phyloP scores from a whole-genome alignment of 306 rosid species.

The Citrullus colocynthis region DNA sequence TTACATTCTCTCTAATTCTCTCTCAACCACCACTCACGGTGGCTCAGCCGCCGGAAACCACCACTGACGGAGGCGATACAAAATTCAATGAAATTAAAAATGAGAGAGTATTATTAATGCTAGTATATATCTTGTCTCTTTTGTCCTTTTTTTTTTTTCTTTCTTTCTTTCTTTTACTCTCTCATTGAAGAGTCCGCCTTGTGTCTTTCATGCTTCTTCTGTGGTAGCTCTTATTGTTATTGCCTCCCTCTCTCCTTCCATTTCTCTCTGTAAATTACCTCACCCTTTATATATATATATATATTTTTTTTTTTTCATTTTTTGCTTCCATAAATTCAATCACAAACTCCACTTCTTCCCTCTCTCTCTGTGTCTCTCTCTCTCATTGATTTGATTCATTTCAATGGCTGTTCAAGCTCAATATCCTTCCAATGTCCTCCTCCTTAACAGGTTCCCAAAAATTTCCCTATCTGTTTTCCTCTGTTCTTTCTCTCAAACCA shows the following conservation, averaged over 20 bases:
- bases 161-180: conserved; percentile 2
- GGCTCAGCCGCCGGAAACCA: not conserved
- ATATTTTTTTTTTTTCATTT: not conserved
- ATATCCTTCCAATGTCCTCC: conserved; percentile 70
- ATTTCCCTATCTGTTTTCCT: not conserved
- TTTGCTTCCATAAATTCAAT: not conserved
- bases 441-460: conserved; percentile 50
- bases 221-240: conserved; percentile 34
- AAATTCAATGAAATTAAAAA: not conserved
- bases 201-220: conserved; percentile 34
- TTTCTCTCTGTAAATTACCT: not conserved
- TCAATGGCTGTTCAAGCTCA: conserved; percentile 99
- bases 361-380: conserved; percentile 1
- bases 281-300: not conserved
- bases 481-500: not conserved
- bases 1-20: not conserved
- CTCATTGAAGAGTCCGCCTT: conserved; percentile 50
- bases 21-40: not conserved
- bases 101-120: not conserved
- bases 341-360: not conserved
- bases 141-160: not conserved
- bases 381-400: not conserved
- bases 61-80: not conserved
- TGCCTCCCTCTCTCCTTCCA: conserved; percentile 18
- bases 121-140: not conserved